Evolutionary conservation across 371 early-diverging fungal species (phyloP), one percentile per base, ranked within the genome.

Genomic region (Ordospora pajunii): DNA sequence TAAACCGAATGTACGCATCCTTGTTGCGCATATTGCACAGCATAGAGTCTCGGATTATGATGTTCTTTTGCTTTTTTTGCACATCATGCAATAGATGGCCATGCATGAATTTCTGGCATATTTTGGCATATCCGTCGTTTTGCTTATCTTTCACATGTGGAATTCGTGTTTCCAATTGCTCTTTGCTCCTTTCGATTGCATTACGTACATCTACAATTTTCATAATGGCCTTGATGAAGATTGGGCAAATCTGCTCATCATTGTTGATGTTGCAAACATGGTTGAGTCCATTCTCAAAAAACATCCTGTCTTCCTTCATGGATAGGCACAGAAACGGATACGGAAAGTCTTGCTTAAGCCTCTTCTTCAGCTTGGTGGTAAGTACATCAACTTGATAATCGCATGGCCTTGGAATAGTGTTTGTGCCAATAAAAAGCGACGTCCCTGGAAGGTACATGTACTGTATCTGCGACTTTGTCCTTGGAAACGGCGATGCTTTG

Each of bases 341-440:
- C 1, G 72, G 54, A 51, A 71, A 66, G 27, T 72, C 76, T 17
- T 44, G 58, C 37, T 80, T 80, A 4, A 80, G 23, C 42, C 68
- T 77, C 42, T 80, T 80, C 51, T 80, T 80, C 9, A 80, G 53
- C 21, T 49, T 52, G 5, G 48, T 45, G 22, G 63, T 64, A 7
- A 67, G 44, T 0, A 43, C 19, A 37, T 43, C 42, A 40, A n/a
- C 40, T 1, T 70, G 70, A 44, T 63, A 80, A 44, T 80, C 76
- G 22, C 75, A 54, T 11, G 23, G 37, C 17, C 65, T 75, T 17
- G 80, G 80, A 23, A 76, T 43, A 5, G 42, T 52, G 45, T 80
- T 80, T 14, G 68, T 48, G 12, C 80, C 80, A 5, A 80, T 51
- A 44, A 80, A 76, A 2, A 52, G 9, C 1, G 52, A 10, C 8